A percentile compares a stretch with the other conserved stretches of the same genome.
Conservation (phyloP, 352 stramenopile genomes). For the Globisporangium emineosum region DNA sequence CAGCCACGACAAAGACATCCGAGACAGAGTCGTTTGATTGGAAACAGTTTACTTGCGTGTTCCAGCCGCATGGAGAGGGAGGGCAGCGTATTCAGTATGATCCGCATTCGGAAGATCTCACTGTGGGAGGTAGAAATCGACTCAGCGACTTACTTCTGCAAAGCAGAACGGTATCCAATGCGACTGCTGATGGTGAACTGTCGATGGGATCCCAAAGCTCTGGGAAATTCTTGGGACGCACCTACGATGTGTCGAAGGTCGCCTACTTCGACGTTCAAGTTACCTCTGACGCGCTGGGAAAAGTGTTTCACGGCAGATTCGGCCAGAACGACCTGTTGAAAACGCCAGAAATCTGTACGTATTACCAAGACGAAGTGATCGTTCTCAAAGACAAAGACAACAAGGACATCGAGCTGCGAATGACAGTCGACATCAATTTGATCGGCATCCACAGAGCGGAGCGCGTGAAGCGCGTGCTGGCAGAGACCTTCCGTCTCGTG, state of each 20-base stretch:
- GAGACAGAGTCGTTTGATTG: conserved; percentile 22
- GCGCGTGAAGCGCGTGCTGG: conserved; percentile 44
- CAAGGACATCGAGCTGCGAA: conserved; percentile 29
- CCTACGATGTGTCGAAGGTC: conserved; percentile 56
- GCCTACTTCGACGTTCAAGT: conserved; percentile 57
- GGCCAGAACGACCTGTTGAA: conserved; percentile 29
- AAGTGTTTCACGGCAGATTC: conserved; percentile 40
- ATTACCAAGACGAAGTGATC: conserved; percentile 32
- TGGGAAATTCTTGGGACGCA: conserved; percentile 43
- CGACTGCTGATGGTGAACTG: background rate
- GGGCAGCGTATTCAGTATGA: conserved; percentile 48
- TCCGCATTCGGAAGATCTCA: conserved; percentile 42
- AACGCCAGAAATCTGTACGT: conserved; percentile 19
- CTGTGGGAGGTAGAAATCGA: conserved; percentile 22
- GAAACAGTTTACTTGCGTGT: conserved; percentile 39
- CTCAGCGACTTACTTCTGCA: conserved; percentile 36
- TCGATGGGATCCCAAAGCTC: background rate
- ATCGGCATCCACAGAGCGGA: conserved; percentile 53
- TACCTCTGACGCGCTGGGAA: conserved; percentile 27
- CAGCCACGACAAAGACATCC: background rate
- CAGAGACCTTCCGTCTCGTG: conserved; percentile 63
- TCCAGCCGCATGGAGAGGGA: conserved; percentile 45
- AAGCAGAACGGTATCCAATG: background rate
- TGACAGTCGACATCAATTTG: conserved; percentile 40
- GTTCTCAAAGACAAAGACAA: conserved; percentile 41